phyloP scores from a whole-genome alignment of 257 asterid genomes.

The Misopates orontium region DNA sequence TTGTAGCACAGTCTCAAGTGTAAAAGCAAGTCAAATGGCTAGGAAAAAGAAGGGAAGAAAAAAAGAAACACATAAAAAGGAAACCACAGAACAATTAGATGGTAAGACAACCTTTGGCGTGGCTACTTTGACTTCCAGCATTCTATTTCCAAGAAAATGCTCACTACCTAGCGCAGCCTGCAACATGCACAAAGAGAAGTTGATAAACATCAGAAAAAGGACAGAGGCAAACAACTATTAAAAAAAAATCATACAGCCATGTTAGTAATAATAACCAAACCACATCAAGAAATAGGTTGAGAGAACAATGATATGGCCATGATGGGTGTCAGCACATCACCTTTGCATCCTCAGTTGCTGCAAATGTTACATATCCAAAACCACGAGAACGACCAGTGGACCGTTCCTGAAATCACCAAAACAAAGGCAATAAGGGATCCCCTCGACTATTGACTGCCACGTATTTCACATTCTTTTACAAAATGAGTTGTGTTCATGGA shows the following conservation, averaged over 20 bases:
- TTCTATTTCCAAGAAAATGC: slow-evolving; percentile 81
- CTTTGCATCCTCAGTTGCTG: slow-evolving; percentile 76
- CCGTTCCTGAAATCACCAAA: slow-evolving; percentile 71
- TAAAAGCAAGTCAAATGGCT: not conserved
- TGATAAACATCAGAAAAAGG: slow-evolving; percentile 1
- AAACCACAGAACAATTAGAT: slow-evolving; percentile 3
- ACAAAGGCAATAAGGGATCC: slow-evolving; percentile 20
- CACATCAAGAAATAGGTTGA: slow-evolving; percentile 1
- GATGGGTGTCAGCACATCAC: slow-evolving; percentile 34
- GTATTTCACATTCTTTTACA: slow-evolving; percentile 11
- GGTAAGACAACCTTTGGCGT: slow-evolving; percentile 78
- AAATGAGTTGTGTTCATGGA: slow-evolving; percentile 13
- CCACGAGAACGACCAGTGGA: slow-evolving; percentile 97
- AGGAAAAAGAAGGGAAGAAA: not conserved
- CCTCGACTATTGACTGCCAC: not conserved
- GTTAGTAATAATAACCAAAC: slow-evolving; percentile 20
- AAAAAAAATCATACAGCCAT: slow-evolving; percentile 1
- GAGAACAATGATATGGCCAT: slow-evolving; percentile 14
- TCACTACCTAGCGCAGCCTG: slow-evolving; percentile 83
- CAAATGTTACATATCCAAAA: slow-evolving; percentile 95
- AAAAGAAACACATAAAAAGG: not conserved
- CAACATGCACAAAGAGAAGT: slow-evolving; percentile 26
- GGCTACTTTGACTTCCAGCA: slow-evolving; percentile 95
- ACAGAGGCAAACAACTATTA: slow-evolving; percentile 5
- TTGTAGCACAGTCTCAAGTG: slow-evolving; percentile 1